These are phyloP conservation scores for Rhizophora mangle DNA, from an alignment of 345 rosid species.

Conservation along the genomic window DNA sequence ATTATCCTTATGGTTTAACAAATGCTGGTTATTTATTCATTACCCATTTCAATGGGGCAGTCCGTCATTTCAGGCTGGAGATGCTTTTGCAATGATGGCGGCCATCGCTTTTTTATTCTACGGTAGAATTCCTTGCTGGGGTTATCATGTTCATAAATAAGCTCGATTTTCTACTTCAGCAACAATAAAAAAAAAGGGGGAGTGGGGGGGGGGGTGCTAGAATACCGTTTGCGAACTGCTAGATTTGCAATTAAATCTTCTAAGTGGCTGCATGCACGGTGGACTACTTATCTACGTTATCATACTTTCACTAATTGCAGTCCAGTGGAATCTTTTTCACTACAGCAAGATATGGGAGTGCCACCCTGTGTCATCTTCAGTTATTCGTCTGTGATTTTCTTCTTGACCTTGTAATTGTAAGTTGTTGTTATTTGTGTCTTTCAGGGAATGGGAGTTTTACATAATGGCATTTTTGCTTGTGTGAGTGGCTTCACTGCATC, in stretches of 20 bases:
- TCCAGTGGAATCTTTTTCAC: conserved; percentile 65
- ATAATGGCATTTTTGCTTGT: conserved; percentile 61
- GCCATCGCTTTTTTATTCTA: conserved; percentile 60
- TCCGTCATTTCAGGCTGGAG: conserved; percentile 57
- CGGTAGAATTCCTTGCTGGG: conserved; percentile 32
- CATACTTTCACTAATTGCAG: conserved; percentile 19
- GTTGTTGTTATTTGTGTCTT: conserved; percentile 15
- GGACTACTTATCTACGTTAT: not conserved
- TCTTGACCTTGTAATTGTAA: conserved; percentile 3
- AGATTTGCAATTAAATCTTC: not conserved
- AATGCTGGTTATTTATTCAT: conserved; percentile 59
- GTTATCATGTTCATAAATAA: not conserved
- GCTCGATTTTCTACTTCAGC: not conserved
- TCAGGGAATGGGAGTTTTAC: conserved; percentile 65
- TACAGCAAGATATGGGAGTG: conserved; percentile 76
- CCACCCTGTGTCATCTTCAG: conserved; percentile 78
- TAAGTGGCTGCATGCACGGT: not conserved
- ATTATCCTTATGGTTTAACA: not conserved
- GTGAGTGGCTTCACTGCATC: conserved; percentile 68
- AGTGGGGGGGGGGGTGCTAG: not conserved
- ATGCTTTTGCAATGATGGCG: conserved; percentile 58
- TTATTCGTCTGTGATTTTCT: conserved; percentile 41
- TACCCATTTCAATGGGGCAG: conserved; percentile 75
- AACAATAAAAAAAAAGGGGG: not conserved
- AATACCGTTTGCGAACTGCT: not conserved